Percentiles rank a stretch among this genome's conserved stretches.
phyloP scores from a whole-genome alignment of 257 asterid species.

The Nemophila menziesii region DNA sequence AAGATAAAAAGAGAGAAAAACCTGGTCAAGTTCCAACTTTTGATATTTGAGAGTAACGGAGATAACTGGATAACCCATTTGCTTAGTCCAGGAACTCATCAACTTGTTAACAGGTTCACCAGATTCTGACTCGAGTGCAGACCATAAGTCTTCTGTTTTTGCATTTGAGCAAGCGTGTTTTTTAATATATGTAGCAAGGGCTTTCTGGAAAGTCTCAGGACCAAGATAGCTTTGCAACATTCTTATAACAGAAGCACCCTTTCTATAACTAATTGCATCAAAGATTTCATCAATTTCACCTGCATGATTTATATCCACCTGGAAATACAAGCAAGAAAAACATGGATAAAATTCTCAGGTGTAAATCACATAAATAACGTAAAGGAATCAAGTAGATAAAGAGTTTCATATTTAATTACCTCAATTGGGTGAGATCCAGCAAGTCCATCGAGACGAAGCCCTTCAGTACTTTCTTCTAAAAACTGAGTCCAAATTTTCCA shows the following conservation, averaged over 20 bases:
- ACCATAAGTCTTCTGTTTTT: conserved; percentile 35
- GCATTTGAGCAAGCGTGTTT: conserved; percentile 26
- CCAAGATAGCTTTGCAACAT: conserved; percentile 34
- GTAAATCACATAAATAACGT: background rate
- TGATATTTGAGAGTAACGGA: conserved; percentile 15
- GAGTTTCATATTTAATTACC: conserved; percentile 10
- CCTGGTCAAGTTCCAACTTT: conserved; percentile 29
- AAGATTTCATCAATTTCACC: conserved; percentile 28
- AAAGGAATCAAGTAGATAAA: background rate
- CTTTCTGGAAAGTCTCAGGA: conserved; percentile 29
- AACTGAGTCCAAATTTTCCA: conserved; percentile 39
- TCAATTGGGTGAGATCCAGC: conserved; percentile 38
- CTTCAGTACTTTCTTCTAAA: conserved; percentile 18
- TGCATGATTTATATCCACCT: conserved; percentile 31
- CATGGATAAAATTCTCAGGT: too few relatives aligned
- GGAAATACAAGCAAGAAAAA: conserved; percentile 12
- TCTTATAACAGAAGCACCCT: conserved; percentile 29
- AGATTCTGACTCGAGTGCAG: conserved; percentile 27
- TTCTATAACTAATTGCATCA: conserved; percentile 28
- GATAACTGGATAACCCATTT: conserved; percentile 34
- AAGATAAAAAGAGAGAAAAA: too few relatives aligned
- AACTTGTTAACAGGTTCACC: conserved; percentile 22
- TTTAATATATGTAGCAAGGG: conserved; percentile 27
- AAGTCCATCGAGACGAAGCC: conserved; percentile 30
- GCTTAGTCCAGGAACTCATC: conserved; percentile 34